Evolutionary conservation across 768 basidiomycete genomes (phyloP).

Genomic region (Gloeostereum incarnatum): DNA sequence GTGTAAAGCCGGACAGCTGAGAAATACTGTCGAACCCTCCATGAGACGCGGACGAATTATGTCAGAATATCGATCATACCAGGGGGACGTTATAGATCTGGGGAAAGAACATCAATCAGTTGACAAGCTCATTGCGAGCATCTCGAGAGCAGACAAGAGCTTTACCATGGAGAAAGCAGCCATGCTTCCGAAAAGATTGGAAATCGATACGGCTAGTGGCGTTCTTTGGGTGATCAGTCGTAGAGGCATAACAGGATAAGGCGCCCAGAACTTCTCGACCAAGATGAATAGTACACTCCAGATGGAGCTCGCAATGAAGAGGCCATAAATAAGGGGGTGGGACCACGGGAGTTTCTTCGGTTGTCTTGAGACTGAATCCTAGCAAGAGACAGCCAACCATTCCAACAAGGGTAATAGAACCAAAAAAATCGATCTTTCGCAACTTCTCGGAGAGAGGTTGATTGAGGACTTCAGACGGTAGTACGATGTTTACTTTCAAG

Average conservation of each 20-base stretch:
- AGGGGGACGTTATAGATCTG: constrained; percentile 83
- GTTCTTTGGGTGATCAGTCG: constrained; percentile 69
- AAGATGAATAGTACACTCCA: constrained; percentile 55
- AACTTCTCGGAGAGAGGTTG: constrained; percentile 55
- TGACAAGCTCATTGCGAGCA: constrained; percentile 8
- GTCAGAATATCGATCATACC: constrained; percentile 26
- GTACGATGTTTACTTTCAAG: constrained; percentile 67
- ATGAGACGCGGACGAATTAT: constrained; percentile 8
- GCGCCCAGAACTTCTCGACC: constrained; percentile 71
- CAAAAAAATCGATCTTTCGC: constrained; percentile 76
- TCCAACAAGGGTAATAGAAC: constrained; percentile 71
- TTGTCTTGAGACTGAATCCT: constrained; percentile 68
- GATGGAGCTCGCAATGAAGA: constrained; percentile 49
- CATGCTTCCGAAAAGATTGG: constrained; percentile 72
- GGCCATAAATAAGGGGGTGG: constrained; percentile 59
- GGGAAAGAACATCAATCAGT: constrained; percentile 9
- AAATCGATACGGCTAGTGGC: constrained; percentile 71
- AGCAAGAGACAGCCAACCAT: constrained; percentile 64
- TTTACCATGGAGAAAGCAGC: constrained; percentile 71
- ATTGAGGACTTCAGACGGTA: constrained; percentile 58
- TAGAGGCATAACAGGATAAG: constrained; percentile 88
- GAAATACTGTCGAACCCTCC: constrained; percentile 52
- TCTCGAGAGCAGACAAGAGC: constrained; percentile 11
- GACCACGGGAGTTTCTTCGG: constrained; percentile 75
- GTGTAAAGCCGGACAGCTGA: constrained; percentile 66